Base-by-base conservation (phyloP, 805 yeast genomes). In the Lachancea sp. region DNA sequence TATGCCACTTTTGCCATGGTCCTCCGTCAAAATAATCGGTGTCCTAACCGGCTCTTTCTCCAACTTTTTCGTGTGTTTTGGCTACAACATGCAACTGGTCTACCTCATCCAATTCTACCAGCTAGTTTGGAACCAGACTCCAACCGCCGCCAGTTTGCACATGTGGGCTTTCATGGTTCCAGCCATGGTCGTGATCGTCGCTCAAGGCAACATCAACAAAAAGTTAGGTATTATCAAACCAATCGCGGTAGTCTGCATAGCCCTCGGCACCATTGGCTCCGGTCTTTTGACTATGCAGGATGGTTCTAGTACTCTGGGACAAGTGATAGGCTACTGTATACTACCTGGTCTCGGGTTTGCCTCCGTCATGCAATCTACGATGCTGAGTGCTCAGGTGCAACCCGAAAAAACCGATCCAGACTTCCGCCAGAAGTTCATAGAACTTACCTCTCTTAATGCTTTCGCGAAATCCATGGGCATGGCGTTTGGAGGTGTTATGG, bases 321-420 rank as follows among this genome's bases (percentile, higher is more conserved):
- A 52, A 28, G 57, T 55, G 32, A 66, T 68, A 29, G 73, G 72
- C 3, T 48, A 55, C 19, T 43, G 65, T 33, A 64, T 69, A 29
- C 51, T 67, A 9, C 60, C 64, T 2, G 72, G 72, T 41, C 36
- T 62, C 9, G 62, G 58, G 3, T 47, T 66, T 23, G 72, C 71
- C 18, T 36, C 54, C 4, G 43, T 52, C 24, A 47, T 65, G 49
- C 72, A 67, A 47, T 40, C 62, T n/a, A 45, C 59, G 4, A 23
- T 63, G 38, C 45, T 64, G 29, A 51, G 61, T 15, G 50, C 55
- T 11, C 68, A 64, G 41, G 29, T 63, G 6, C 54, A 49, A 23
- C 41, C 52, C 11, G 57, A 53, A 18, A 49, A 48, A 21, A 42
- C 42, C 28, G 46, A 49, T 17, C 47, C 48, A 6, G 33, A 46